A percentile compares a stretch with the other conserved stretches of the same genome.
Evolutionary conservation across 2,329 filamentous ascomycete species (phyloP).

Genomic region (Seiridium cupressi): DNA sequence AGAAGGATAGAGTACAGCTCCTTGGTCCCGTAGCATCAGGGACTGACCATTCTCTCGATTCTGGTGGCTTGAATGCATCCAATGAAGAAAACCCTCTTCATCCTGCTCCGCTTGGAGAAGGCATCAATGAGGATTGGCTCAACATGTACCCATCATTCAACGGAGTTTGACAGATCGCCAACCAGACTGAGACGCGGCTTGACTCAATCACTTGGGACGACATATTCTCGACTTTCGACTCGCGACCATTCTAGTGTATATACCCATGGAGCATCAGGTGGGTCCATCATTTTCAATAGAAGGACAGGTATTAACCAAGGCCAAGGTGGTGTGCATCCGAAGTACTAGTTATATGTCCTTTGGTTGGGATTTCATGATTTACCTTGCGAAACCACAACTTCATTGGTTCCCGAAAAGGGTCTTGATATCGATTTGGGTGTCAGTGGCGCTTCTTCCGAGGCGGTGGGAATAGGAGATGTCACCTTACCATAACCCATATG

Average conservation of each 20-base stretch:
- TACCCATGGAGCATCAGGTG: neutral
- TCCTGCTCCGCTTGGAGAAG: neutral
- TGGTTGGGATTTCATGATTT: no score
- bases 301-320: no score
- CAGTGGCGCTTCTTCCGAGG: no score
- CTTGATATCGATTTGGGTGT: no score
- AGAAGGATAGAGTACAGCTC: slow-evolving; percentile 8
- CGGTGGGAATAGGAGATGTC: no score
- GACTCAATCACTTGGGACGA: slow-evolving; percentile 18
- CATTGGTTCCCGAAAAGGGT: no score
- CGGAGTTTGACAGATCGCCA: slow-evolving; percentile 13
- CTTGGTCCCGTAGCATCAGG: neutral
- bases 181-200: slow-evolving; percentile 12
- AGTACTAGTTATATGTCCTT: no score
- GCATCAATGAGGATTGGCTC: neutral
- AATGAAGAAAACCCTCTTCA: neutral
- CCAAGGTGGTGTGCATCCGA: no score
- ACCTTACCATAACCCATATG: no score
- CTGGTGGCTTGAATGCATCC: no score
- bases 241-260: slow-evolving; percentile 11
- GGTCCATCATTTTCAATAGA: no score
- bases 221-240: slow-evolving; percentile 19
- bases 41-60: neutral
- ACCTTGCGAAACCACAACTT: no score
- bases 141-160: neutral